Percentiles rank a stretch among this genome's conserved stretches.
Conservation (phyloP, 83 land plant genomes). For the Thuja plicata region DNA sequence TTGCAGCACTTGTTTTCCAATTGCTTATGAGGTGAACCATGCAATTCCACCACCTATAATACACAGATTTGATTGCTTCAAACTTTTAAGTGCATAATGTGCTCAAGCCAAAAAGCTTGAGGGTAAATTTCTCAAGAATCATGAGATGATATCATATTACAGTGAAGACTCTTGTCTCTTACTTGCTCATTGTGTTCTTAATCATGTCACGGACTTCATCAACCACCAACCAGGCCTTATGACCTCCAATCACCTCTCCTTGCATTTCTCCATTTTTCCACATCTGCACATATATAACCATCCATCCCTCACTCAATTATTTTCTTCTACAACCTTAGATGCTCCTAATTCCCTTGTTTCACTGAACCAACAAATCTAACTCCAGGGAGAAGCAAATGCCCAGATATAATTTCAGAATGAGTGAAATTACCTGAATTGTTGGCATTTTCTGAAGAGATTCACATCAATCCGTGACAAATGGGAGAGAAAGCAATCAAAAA, state of each 20-base stretch:
- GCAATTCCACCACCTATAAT: too few species aligned
- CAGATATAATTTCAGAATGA: neutral
- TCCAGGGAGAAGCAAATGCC: neutral
- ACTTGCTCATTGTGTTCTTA: slow-evolving; percentile 8
- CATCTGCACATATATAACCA: slow-evolving; percentile 18
- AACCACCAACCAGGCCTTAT: slow-evolving; percentile 50
- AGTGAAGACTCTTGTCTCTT: too few species aligned
- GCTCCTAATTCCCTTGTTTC: too few species aligned
- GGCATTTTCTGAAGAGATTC: slow-evolving; percentile 58
- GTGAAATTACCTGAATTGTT: slow-evolving; percentile 53
- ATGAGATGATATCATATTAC: too few species aligned
- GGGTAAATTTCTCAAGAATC: too few species aligned
- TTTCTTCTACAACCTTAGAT: too few species aligned
- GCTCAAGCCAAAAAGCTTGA: too few species aligned
- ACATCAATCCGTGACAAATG: neutral
- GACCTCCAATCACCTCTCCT: slow-evolving; percentile 51
- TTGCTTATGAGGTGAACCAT: too few species aligned
- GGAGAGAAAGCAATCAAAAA: neutral
- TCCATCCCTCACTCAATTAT: too few species aligned
- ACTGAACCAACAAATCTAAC: neutral
- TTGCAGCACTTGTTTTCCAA: too few species aligned
- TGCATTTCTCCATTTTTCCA: slow-evolving; percentile 55
- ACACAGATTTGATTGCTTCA: too few species aligned
- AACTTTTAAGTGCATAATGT: too few species aligned
- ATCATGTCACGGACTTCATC: slow-evolving; percentile 58